A percentile compares a stretch with the other conserved stretches of the same genome.
Conservation (phyloP, 1,139 yeast genomes). For the Debaryomyces psychrophilus region DNA sequence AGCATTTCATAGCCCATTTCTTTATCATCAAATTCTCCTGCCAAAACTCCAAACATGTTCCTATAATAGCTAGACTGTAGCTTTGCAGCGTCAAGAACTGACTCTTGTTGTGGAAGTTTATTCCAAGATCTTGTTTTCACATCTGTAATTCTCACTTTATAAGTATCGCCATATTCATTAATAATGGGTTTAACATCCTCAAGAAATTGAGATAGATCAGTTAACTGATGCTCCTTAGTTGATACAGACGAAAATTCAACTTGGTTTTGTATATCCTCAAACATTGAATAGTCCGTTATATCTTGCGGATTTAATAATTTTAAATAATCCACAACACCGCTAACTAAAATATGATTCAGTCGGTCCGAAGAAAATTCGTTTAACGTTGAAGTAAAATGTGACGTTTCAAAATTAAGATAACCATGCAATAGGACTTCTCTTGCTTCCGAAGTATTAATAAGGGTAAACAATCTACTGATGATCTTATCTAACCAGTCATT, state of each 20-base stretch:
- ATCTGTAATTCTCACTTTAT: constrained; percentile 47
- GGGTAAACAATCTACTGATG: constrained; percentile 35
- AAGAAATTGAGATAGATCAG: constrained; percentile 30
- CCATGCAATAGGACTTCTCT: constrained; percentile 65
- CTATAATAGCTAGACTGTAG: constrained; percentile 62
- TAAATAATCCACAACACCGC: constrained; percentile 66
- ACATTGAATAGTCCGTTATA: constrained; percentile 24
- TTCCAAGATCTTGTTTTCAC: constrained; percentile 57
- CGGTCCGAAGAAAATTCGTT: constrained; percentile 12
- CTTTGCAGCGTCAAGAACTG: constrained; percentile 53
- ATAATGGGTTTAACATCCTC: constrained; percentile 21
- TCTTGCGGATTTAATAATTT: constrained; percentile 25
- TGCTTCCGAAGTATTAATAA: constrained; percentile 53
- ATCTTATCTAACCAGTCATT: constrained; percentile 38
- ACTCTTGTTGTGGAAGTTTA: constrained; percentile 46
- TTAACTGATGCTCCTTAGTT: constrained; percentile 13
- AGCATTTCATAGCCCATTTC: constrained; percentile 35
- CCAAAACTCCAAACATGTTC: constrained; percentile 41
- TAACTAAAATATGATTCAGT: constrained; percentile 43
- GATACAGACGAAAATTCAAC: constrained; percentile 15
- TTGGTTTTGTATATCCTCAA: constrained; percentile 26
- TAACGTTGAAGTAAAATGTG: constrained; percentile 24
- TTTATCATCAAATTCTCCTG: constrained; percentile 25
- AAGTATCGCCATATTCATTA: constrained; percentile 19
- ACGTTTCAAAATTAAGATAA: constrained; percentile 38